Evolutionary conservation across 2,329 filamentous ascomycete species (phyloP), one percentile per base, ranked within the genome.

Genomic region (Diplodia corticola): DNA sequence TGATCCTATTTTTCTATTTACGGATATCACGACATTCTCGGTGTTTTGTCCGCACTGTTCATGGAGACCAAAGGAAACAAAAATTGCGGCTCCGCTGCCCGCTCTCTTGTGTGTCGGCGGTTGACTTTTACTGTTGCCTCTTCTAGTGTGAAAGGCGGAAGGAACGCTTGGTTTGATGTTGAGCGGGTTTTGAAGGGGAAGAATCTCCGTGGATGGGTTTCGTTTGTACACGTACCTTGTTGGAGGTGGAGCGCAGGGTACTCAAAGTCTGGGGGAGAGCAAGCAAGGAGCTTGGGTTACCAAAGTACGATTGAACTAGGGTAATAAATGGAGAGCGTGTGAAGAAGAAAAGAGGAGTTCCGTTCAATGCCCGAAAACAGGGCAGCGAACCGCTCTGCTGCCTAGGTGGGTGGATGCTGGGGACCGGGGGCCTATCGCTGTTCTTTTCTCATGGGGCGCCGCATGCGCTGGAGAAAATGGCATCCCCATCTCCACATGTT

Each of bases 171-270:
- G 30, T 28, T 44, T 28, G 35, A 44, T 57, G 55, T 12, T 44
- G 24, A 40, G 33, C 1, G 53, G 7, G 33, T 3, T 26, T 30
- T 17, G 17, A 30, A 46, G 7, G 28, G 28, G 24, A n/a, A 40
- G n/a, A 9, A 20, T 30, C 20, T 24, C 24, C 20, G n/a, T 4
- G 12, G 17, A 24, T 46, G 37, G 48, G 46, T 59, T 48, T 46
- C 37, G 20, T 15, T 35, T 13, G 33, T 20, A 28, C 50, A 53
- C 50, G 50, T 33, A 53, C 50, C 10, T 35, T n/a, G 13, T 20
- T 28, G 37, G 54, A 59, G 54, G 54, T 59, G 54, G 55, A 59
- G 55, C 15, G 17, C n/a, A 53, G 22, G 26, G 51, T n/a, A n/a
- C 22, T 50, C 4, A 5, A 24, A 40, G 24, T 59, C 55, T 59